Percentiles rank a stretch among this genome's conserved stretches.
Conservation (phyloP, 768 basidiomycete genomes). For the Rhodotorula kratochvilovae region DNA sequence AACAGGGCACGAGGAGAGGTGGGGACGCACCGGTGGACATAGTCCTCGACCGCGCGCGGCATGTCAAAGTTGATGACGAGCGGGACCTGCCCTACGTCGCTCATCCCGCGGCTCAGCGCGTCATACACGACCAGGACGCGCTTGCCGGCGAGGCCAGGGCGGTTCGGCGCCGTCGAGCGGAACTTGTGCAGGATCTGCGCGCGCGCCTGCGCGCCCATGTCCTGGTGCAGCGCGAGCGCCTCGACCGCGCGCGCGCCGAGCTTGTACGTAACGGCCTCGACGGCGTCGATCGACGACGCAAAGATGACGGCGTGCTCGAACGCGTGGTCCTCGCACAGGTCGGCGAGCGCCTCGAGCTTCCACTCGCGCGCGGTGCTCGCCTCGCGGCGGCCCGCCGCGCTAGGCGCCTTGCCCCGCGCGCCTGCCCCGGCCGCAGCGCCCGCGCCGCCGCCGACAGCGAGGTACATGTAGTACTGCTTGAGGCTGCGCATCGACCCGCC, state of each 20-base stretch:
- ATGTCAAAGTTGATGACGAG: constrained; percentile 94
- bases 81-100: constrained; percentile 79
- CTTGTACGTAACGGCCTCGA: constrained; percentile 58
- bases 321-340: constrained; percentile 79
- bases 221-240: constrained; percentile 86
- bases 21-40: constrained; percentile 74
- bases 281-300: constrained; percentile 35
- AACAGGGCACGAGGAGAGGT: too few relatives aligned
- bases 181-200: constrained; percentile 80
- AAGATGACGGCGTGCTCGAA: constrained; percentile 46
- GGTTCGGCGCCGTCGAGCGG: constrained; percentile 55
- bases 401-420: constrained; percentile 1
- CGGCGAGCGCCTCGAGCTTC: constrained; percentile 87
- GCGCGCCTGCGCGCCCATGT: constrained; percentile 80
- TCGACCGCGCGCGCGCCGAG: constrained; percentile 78
- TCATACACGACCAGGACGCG: constrained; percentile 89
- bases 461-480: constrained; percentile 79
- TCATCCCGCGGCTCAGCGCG: constrained; percentile 73
- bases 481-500: constrained; percentile 57
- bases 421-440: constrained; percentile 36
- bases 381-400: constrained; percentile 51
- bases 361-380: constrained; percentile 82
- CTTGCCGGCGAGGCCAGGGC: constrained; percentile 54
- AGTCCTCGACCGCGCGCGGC: constrained; percentile 93
- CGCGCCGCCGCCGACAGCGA: constrained; percentile 41